These are phyloP conservation scores for Solanum neorickii DNA, from an alignment of 257 asterid genomes.

Conservation along the genomic window DNA sequence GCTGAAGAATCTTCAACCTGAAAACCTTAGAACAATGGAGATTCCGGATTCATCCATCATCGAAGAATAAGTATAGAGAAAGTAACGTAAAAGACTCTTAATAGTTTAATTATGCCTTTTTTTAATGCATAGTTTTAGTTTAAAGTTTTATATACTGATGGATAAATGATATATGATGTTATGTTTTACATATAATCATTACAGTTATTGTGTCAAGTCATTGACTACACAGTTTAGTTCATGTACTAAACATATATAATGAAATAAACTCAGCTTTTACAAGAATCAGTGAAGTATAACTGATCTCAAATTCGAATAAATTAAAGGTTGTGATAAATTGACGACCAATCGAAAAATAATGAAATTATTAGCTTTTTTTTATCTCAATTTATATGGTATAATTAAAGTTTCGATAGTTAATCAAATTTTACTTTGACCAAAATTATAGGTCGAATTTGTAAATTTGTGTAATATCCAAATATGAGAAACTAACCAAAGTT, in stretches of 20 bases:
- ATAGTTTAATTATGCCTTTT: not conserved
- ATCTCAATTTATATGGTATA: too few relatives aligned
- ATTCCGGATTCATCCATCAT: not conserved
- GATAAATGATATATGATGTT: not conserved
- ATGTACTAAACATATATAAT: not conserved
- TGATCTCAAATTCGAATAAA: not conserved
- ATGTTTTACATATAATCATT: not conserved
- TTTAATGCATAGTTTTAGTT: not conserved
- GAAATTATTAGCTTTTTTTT: not conserved
- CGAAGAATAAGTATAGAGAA: not conserved
- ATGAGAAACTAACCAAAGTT: not conserved
- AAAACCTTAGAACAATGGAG: slow-evolving; percentile 19
- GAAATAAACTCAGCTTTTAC: too few relatives aligned
- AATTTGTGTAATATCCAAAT: not conserved
- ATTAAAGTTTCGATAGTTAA: accelerated
- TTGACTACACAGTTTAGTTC: not conserved
- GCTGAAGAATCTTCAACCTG: slow-evolving; percentile 66
- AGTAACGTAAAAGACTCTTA: not conserved
- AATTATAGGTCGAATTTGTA: too few relatives aligned
- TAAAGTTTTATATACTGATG: not conserved
- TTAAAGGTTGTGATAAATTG: not conserved
- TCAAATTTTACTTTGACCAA: not conserved
- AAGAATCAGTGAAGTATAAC: not conserved
- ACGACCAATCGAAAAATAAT: not conserved
- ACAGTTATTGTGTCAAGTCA: not conserved